Evolutionary conservation across 2,329 filamentous ascomycete genomes (phyloP).

Genomic region (Ciborinia camelliae): DNA sequence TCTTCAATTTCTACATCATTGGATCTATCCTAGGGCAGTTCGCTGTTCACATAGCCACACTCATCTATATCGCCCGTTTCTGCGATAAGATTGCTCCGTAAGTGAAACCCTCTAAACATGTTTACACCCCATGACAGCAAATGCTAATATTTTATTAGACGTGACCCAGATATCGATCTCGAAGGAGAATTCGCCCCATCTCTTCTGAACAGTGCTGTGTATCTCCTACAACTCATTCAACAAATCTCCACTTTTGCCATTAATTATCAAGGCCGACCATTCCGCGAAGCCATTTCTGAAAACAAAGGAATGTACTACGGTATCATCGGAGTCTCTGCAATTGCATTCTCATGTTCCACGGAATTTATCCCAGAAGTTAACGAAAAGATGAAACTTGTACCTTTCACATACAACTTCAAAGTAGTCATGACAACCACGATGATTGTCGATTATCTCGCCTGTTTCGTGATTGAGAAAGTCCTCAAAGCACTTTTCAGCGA

Average conservation of each 20-base stretch:
- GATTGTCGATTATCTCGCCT: slow-evolving; percentile 81
- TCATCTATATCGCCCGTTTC: slow-evolving; percentile 90
- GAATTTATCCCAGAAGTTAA: slow-evolving; percentile 97
- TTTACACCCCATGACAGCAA: not conserved
- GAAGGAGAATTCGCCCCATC: slow-evolving; percentile 94
- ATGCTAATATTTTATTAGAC: slow-evolving; percentile 41
- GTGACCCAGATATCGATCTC: slow-evolving; percentile 69
- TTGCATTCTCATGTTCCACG: slow-evolving; percentile 91
- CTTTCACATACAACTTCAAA: slow-evolving; percentile 88
- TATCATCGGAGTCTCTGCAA: slow-evolving; percentile 80
- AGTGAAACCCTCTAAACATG: slow-evolving; percentile 41
- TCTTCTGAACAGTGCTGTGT: slow-evolving; percentile 93
- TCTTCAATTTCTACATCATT: slow-evolving; percentile 99
- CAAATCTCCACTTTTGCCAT: slow-evolving; percentile 99
- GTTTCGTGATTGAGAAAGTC: slow-evolving; percentile 81
- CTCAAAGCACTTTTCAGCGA: slow-evolving; percentile 87
- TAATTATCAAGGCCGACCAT: slow-evolving; percentile 97
- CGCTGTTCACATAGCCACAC: slow-evolving; percentile 86
- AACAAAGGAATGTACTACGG: slow-evolving; percentile 99
- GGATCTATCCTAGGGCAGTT: slow-evolving; percentile 97
- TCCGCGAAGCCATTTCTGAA: slow-evolving; percentile 86
- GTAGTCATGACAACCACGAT: slow-evolving; percentile 77
- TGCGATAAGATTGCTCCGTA: slow-evolving; percentile 85
- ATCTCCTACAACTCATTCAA: slow-evolving; percentile 95
- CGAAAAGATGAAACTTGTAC: slow-evolving; percentile 85